Conservation (phyloP, 2,329 filamentous ascomycete genomes). For the Penicillium sp. region DNA sequence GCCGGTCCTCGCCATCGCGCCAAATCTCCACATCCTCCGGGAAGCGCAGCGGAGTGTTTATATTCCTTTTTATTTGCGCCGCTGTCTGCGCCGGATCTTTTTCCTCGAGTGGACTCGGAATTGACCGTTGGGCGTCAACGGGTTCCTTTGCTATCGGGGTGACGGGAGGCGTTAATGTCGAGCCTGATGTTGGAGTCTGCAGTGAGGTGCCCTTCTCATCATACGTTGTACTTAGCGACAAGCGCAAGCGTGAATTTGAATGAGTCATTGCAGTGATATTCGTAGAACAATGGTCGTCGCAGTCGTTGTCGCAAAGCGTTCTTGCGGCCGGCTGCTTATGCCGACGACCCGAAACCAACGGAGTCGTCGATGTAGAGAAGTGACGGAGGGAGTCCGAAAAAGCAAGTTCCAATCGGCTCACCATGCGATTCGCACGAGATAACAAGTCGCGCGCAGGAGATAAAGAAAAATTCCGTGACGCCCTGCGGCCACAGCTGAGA, state of each 20-base stretch:
- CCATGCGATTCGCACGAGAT: constrained; percentile 3
- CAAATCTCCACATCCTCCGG: constrained; percentile 37
- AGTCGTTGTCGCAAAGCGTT: background rate
- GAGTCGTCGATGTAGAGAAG: background rate
- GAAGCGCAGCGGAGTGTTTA: constrained; percentile 30
- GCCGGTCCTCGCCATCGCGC: constrained; percentile 28
- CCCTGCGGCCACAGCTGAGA: background rate
- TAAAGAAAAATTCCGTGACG: background rate
- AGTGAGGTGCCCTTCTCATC: constrained; percentile 11
- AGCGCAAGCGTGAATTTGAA: constrained; percentile 22
- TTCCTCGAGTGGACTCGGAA: constrained; percentile 8
- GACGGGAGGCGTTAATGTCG: constrained; percentile 37
- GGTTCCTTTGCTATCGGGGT: constrained; percentile 33
- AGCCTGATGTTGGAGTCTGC: constrained; percentile 14
- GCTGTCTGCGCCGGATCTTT: constrained; percentile 1
- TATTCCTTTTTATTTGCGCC: constrained; percentile 4
- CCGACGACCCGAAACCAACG: background rate
- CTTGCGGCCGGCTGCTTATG: background rate
- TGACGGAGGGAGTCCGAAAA: background rate
- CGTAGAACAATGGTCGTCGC: background rate
- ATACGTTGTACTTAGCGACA: constrained; percentile 31
- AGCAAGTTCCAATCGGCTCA: background rate
- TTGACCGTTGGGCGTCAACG: constrained; percentile 8
- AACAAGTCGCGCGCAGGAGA: background rate
- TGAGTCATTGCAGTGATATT: constrained; percentile 12